These are phyloP conservation scores for Aechmea fasciata DNA, from an alignment of 176 grass and related monocot species.

Conservation along the genomic window DNA sequence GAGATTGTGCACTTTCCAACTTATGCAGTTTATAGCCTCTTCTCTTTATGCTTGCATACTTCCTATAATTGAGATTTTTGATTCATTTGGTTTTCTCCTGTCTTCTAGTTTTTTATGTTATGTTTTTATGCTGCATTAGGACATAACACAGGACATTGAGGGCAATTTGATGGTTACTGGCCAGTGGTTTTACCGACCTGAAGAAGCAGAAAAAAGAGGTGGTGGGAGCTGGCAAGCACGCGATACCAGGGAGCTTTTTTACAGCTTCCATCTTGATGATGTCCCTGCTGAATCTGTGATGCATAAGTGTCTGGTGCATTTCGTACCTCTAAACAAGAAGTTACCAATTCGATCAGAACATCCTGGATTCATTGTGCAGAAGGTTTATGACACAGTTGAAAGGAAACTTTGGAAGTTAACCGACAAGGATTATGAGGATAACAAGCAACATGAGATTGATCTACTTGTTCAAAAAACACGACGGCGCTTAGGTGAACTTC, in stretches of 20 bases:
- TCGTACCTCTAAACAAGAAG: conserved; percentile 74
- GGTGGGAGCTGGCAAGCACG: conserved; percentile 70
- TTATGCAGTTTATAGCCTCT: no score
- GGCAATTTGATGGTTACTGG: conserved; percentile 67
- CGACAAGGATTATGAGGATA: conserved; percentile 88
- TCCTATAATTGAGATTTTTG: no score
- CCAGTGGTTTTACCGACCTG: conserved; percentile 98
- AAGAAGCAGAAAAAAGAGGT: conserved; percentile 85
- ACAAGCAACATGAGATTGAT: conserved; percentile 74
- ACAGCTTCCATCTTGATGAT: conserved; percentile 83
- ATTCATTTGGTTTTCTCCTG: background rate
- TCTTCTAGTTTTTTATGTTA: conserved; percentile 8
- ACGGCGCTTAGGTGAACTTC: conserved; percentile 58
- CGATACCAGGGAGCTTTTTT: conserved; percentile 91
- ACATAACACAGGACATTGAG: conserved; percentile 60
- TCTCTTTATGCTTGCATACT: no score
- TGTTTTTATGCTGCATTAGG: conserved; percentile 30
- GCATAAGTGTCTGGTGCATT: conserved; percentile 95
- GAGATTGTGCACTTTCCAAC: no score
- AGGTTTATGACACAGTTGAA: conserved; percentile 74
- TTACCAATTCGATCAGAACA: conserved; percentile 69
- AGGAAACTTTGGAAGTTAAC: conserved; percentile 88
- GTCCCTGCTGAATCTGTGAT: conserved; percentile 97
- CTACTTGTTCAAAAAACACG: conserved; percentile 78
- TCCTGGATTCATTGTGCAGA: conserved; percentile 96